Evolutionary conservation across 225 moss, liverwort and hornwort species (phyloP).

Genomic region (Anthoceros angustus): DNA sequence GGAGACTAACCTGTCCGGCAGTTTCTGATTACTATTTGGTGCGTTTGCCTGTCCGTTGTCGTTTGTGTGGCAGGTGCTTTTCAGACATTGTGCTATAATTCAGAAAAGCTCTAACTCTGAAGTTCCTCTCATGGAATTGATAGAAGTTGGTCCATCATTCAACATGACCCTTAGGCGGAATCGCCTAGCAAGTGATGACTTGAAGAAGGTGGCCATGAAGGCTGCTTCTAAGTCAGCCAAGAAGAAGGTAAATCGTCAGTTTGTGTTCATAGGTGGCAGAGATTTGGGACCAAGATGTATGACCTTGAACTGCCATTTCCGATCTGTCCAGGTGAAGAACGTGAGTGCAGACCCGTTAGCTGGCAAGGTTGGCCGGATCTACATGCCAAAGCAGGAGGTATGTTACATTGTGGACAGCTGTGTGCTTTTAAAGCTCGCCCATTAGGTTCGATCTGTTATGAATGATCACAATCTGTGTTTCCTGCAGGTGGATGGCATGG

Average conservation of each 20-base stretch:
- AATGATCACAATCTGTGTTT: not conserved
- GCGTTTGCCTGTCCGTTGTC: not conserved
- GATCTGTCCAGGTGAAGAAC: slow-evolving; percentile 45
- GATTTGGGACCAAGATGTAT: not conserved
- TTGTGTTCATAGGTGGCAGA: not conserved
- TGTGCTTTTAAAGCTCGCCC: not conserved
- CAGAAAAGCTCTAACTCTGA: slow-evolving; percentile 42
- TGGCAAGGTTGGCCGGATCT: slow-evolving; percentile 84
- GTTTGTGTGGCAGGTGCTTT: slow-evolving; percentile 23
- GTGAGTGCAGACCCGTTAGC: slow-evolving; percentile 63
- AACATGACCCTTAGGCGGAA: slow-evolving; percentile 56
- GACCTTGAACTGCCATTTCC: not conserved
- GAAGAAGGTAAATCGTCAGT: slow-evolving; percentile 41
- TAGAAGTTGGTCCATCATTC: slow-evolving; percentile 80
- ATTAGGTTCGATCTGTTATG: not conserved
- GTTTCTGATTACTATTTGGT: not conserved
- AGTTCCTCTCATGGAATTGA: slow-evolving; percentile 42
- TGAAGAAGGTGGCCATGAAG: slow-evolving; percentile 62
- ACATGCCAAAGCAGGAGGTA: slow-evolving; percentile 88
- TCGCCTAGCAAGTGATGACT: slow-evolving; percentile 53
- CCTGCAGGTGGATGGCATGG: slow-evolving; percentile 22
- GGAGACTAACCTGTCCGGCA: not conserved
- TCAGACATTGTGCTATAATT: slow-evolving; percentile 66
- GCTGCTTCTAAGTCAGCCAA: slow-evolving; percentile 36
- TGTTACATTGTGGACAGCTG: not conserved